Evolutionary conservation across 345 rosid genomes (phyloP).

Genomic region (Iberis pinnata): DNA sequence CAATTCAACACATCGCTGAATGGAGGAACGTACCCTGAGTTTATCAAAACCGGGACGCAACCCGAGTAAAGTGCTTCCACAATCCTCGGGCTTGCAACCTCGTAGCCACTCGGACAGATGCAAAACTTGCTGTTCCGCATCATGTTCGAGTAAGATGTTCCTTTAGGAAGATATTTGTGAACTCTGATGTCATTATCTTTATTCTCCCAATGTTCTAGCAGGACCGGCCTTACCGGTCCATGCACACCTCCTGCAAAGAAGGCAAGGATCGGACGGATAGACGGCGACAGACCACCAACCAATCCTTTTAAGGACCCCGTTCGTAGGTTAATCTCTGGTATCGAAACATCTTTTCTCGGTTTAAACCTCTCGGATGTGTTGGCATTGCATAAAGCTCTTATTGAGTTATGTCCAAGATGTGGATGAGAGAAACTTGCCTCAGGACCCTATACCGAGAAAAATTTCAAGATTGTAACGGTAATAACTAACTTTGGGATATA

Average conservation of each 20-base stretch:
- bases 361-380: slow-evolving; percentile 82
- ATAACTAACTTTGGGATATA: background rate
- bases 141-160: slow-evolving; percentile 60
- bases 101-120: slow-evolving; percentile 89
- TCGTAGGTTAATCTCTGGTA: slow-evolving; percentile 75
- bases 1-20: slow-evolving; percentile 80
- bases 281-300: slow-evolving; percentile 75
- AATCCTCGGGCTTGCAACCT: slow-evolving; percentile 83
- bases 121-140: slow-evolving; percentile 76
- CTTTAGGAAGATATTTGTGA: slow-evolving; percentile 64
- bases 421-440: slow-evolving; percentile 60
- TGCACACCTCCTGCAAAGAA: slow-evolving; percentile 94
- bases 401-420: slow-evolving; percentile 41
- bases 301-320: slow-evolving; percentile 49
- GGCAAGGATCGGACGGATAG: slow-evolving; percentile 63
- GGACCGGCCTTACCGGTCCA: slow-evolving; percentile 76
- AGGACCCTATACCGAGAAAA: slow-evolving; percentile 20
- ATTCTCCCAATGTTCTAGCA: slow-evolving; percentile 80
- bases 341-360: slow-evolving; percentile 67
- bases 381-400: slow-evolving; percentile 78
- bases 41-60: slow-evolving; percentile 78
- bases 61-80: slow-evolving; percentile 84
- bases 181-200: slow-evolving; percentile 62
- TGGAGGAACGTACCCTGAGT: slow-evolving; percentile 76
- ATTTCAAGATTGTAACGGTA: background rate